Conservation (phyloP, 805 yeast species). For the Peterozyma xylosa region DNA sequence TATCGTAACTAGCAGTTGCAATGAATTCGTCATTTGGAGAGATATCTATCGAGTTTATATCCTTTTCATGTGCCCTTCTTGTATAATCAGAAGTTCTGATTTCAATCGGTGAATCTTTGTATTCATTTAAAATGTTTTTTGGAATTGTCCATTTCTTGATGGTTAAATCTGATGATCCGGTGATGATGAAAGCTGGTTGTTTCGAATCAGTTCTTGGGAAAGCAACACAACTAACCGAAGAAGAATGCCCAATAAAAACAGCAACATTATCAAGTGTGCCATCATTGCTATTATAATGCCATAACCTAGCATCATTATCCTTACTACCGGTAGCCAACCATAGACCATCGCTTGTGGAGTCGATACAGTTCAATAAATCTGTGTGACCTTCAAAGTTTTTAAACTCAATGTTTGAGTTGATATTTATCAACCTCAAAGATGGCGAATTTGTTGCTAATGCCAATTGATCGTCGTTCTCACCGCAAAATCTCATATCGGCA, state of each 20-base stretch:
- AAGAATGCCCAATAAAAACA: slow-evolving; percentile 77
- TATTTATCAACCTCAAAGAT: slow-evolving; percentile 65
- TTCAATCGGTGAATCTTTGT: slow-evolving; percentile 15
- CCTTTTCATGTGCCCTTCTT: slow-evolving; percentile 94
- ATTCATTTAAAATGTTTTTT: slow-evolving; percentile 18
- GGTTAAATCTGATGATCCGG: slow-evolving; percentile 81
- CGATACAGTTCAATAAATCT: slow-evolving; percentile 77
- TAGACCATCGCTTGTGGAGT: slow-evolving; percentile 66
- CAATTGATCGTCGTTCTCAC: slow-evolving; percentile 47
- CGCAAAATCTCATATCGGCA: slow-evolving; percentile 79
- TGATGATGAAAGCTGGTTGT: slow-evolving; percentile 64
- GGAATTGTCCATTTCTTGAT: slow-evolving; percentile 82
- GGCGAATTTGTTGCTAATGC: slow-evolving; percentile 96
- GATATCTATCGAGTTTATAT: slow-evolving; percentile 82
- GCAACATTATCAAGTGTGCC: slow-evolving; percentile 41
- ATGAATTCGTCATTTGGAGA: slow-evolving; percentile 85
- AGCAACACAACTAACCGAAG: slow-evolving; percentile 76
- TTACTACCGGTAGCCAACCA: slow-evolving; percentile 94
- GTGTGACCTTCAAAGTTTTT: slow-evolving; percentile 71
- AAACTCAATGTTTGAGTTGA: slow-evolving; percentile 50
- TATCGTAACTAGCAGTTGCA: slow-evolving; percentile 94
- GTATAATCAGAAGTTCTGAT: slow-evolving; percentile 75
- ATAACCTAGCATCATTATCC: slow-evolving; percentile 77
- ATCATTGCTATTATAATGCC: slow-evolving; percentile 53
- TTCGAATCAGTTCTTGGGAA: slow-evolving; percentile 47